Conservation (phyloP, 2,329 filamentous ascomycete genomes). For the Fusarium cicatricum region DNA sequence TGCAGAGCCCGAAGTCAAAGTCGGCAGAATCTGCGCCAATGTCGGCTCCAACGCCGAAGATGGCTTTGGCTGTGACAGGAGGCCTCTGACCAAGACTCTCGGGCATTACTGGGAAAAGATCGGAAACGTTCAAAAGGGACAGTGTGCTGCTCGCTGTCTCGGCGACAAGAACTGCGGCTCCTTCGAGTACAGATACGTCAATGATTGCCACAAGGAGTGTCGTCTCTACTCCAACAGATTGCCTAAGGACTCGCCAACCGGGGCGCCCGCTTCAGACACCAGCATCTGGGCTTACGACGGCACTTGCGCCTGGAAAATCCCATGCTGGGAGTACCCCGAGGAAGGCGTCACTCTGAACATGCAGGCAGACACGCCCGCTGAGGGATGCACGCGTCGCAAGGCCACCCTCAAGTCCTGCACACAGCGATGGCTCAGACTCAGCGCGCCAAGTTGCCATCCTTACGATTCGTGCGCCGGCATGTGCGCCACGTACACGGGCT, state of each 20-base stretch:
- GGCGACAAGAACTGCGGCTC: neutral
- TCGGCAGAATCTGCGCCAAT: constrained; percentile 8
- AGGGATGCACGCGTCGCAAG: neutral
- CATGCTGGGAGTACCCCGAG: neutral
- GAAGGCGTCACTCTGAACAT: constrained; percentile 5
- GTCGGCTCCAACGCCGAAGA: constrained; percentile 1
- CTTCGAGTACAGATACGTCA: neutral
- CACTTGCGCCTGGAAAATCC: constrained; percentile 5
- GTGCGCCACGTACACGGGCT: constrained; percentile 2
- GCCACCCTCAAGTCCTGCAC: constrained; percentile 6
- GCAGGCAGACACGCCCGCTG: neutral
- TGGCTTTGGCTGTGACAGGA: constrained; percentile 1
- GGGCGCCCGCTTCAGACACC: neutral
- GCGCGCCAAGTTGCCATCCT: neutral
- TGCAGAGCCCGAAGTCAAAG: neutral
- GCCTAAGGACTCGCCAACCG: neutral
- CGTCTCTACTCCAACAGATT: neutral
- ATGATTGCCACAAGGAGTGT: constrained; percentile 5
- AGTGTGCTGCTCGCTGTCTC: constrained; percentile 1
- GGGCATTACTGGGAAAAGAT: neutral
- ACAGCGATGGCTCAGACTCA: constrained; percentile 6
- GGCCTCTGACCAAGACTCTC: neutral
- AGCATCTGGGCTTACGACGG: constrained; percentile 5
- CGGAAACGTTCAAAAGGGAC: constrained; percentile 5
- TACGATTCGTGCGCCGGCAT: neutral